Evolutionary conservation across 2,329 filamentous ascomycete genomes (phyloP).

Genomic region (Hypocrella siamensis): DNA sequence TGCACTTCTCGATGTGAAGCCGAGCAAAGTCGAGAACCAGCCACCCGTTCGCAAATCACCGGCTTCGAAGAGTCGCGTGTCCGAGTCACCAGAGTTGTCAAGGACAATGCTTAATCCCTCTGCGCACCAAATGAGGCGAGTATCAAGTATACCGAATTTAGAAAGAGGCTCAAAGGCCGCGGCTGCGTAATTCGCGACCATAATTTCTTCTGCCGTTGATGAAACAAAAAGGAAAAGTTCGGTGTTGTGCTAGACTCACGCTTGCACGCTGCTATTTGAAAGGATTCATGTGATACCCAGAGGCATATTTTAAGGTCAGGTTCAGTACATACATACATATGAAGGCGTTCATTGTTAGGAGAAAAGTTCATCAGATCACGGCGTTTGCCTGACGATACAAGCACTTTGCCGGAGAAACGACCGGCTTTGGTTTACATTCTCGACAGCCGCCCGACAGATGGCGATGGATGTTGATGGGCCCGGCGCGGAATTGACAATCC

Average conservation of each 20-base stretch:
- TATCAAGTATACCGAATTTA: constrained; percentile 14
- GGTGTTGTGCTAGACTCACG: neutral
- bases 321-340: constrained; percentile 3
- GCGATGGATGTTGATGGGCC: no score
- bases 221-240: no score
- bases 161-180: constrained; percentile 19
- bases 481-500: no score
- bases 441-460: no score
- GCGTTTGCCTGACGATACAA: no score
- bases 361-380: no score
- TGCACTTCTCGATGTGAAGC: constrained; percentile 9
- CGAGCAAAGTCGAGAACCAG: constrained; percentile 8
- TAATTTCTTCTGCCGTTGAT: neutral
- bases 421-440: no score
- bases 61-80: constrained; percentile 12
- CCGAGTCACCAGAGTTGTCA: constrained; percentile 28
- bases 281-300: constrained; percentile 23
- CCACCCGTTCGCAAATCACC: constrained; percentile 12
- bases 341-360: no score
- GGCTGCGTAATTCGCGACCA: constrained; percentile 12
- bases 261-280: constrained; percentile 1
- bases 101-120: constrained; percentile 18
- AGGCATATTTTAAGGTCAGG: constrained; percentile 10
- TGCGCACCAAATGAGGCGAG: constrained; percentile 17
- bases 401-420: no score